Conservation (phyloP, 495 filamentous ascomycete species). For the Penicillium psychrofluorescens region DNA sequence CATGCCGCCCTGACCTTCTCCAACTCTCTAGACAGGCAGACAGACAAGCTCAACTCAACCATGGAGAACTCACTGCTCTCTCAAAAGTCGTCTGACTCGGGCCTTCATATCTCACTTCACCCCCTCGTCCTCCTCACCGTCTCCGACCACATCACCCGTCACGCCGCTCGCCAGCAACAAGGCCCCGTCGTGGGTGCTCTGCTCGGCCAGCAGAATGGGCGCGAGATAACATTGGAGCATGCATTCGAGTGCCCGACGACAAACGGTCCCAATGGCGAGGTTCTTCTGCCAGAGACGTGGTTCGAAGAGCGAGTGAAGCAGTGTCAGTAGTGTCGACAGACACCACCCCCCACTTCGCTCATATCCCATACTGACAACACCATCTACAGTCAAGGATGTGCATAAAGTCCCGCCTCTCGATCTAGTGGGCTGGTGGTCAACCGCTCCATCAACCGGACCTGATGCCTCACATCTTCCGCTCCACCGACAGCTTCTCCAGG, state of each 20-base stretch:
- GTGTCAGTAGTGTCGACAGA: constrained; percentile 46
- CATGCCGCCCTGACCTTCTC: too few species aligned
- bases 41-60: constrained; percentile 3
- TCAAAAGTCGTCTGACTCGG: constrained; percentile 63
- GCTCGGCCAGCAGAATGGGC: constrained; percentile 83
- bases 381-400: constrained; percentile 68
- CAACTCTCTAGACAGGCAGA: too few species aligned
- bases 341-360: background rate
- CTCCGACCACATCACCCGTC: constrained; percentile 91
- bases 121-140: constrained; percentile 93
- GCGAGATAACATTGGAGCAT: constrained; percentile 84
- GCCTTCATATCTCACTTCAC: constrained; percentile 79
- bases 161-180: constrained; percentile 64
- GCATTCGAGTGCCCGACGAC: constrained; percentile 72
- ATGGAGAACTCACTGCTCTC: constrained; percentile 50
- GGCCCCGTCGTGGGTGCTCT: constrained; percentile 81
- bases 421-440: constrained; percentile 93
- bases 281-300: constrained; percentile 58
- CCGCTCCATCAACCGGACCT: constrained; percentile 67
- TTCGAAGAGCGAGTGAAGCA: constrained; percentile 76
- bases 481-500: constrained; percentile 64
- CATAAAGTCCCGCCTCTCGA: constrained; percentile 78
- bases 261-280: constrained; percentile 34
- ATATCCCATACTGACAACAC: background rate
- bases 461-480: constrained; percentile 57